These are phyloP conservation scores for Candida silvatica DNA, from an alignment of 805 yeast genomes.

Conservation along the genomic window DNA sequence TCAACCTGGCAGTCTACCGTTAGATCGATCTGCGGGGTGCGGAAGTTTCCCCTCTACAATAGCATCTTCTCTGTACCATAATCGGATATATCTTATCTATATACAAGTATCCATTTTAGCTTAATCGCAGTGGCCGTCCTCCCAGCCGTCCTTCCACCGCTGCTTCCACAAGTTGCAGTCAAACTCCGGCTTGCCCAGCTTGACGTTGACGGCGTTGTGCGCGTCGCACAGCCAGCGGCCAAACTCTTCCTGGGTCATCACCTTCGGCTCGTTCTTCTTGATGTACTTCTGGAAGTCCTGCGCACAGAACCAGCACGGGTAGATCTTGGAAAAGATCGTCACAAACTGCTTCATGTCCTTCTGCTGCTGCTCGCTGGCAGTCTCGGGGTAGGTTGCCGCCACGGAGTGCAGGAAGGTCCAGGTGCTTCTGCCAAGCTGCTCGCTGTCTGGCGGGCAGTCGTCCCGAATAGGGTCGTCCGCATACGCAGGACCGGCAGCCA, in stretches of 20 bases:
- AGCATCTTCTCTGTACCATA: background rate
- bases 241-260: slow-evolving; percentile 62
- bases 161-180: slow-evolving; percentile 87
- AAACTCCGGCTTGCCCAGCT: slow-evolving; percentile 77
- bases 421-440: slow-evolving; percentile 69
- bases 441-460: slow-evolving; percentile 84
- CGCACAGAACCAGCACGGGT: slow-evolving; percentile 95
- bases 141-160: slow-evolving; percentile 96
- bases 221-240: slow-evolving; percentile 93
- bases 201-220: slow-evolving; percentile 85
- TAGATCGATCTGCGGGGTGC: too few relatives aligned
- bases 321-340: slow-evolving; percentile 62
- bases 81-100: background rate
- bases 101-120: background rate
- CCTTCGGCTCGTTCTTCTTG: slow-evolving; percentile 42
- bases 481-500: too few relatives aligned
- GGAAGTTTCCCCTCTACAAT: background rate
- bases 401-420: slow-evolving; percentile 91
- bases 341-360: slow-evolving; percentile 65
- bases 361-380: slow-evolving; percentile 55
- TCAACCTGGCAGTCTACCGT: slow-evolving; percentile 40
- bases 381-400: slow-evolving; percentile 81
- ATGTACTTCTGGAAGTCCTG: slow-evolving; percentile 68
- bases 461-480: too few relatives aligned
- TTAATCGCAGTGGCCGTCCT: slow-evolving; percentile 44